Evolutionary conservation across 768 basidiomycete genomes (phyloP).

Genomic region (Saitozyma podzolica): DNA sequence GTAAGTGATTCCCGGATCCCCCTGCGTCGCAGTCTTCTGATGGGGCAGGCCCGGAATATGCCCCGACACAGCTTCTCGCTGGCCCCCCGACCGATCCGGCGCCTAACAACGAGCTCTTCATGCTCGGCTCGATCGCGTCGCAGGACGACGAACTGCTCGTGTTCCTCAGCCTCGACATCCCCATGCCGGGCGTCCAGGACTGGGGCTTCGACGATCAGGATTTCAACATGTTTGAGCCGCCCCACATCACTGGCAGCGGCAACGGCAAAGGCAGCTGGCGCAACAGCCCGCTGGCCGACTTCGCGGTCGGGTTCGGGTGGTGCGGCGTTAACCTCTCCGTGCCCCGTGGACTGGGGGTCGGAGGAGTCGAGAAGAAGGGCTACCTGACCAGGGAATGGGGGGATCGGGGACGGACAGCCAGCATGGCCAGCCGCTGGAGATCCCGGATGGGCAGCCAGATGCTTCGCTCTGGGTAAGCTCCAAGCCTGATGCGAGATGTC

Average conservation of each 20-base stretch:
- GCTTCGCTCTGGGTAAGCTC: constrained; percentile 9
- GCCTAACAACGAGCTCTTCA: too few relatives aligned
- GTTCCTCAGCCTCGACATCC: too few relatives aligned
- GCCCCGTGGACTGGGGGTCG: too few relatives aligned
- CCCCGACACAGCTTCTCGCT: too few relatives aligned
- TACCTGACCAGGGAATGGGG: neutral
- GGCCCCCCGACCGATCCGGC: too few relatives aligned
- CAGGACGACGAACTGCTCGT: too few relatives aligned
- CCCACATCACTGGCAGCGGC: constrained; percentile 1
- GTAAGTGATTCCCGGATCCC: too few relatives aligned
- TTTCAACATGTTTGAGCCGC: neutral
- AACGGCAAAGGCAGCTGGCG: neutral
- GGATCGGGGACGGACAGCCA: neutral
- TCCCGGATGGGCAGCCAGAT: constrained; percentile 12
- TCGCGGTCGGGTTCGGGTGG: neutral
- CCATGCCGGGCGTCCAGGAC: neutral
- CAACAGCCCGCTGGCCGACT: constrained; percentile 5
- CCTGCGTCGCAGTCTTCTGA: too few relatives aligned
- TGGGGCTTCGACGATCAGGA: constrained; percentile 2
- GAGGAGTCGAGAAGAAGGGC: neutral
- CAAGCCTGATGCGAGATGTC: too few relatives aligned
- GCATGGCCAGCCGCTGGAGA: constrained; percentile 2
- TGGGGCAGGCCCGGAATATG: neutral
- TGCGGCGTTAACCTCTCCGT: too few relatives aligned
- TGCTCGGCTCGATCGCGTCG: too few relatives aligned